phyloP scores from a whole-genome alignment of 495 filamentous ascomycete genomes.

The Saxophila tyrrhenica region DNA sequence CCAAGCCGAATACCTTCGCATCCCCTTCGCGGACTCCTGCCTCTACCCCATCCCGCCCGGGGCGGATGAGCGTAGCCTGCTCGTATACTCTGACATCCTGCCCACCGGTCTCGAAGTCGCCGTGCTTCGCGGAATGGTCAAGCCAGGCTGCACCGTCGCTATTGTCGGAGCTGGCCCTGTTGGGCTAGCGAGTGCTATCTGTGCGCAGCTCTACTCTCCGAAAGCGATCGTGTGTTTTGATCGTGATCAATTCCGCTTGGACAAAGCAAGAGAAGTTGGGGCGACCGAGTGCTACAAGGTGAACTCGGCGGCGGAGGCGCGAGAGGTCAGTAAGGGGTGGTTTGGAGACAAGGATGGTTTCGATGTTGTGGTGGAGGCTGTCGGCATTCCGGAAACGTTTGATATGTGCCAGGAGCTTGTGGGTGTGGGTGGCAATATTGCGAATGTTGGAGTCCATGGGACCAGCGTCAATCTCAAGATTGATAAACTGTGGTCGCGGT shows the following conservation, averaged over 20 bases:
- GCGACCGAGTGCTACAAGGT: constrained; percentile 27
- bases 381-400: constrained; percentile 39
- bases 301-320: constrained; percentile 26
- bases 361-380: constrained; percentile 45
- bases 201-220: constrained; percentile 37
- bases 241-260: constrained; percentile 32
- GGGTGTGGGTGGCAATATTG: constrained; percentile 38
- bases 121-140: constrained; percentile 35
- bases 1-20: constrained; percentile 41
- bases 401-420: constrained; percentile 39
- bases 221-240: constrained; percentile 37
- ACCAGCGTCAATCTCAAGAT: constrained; percentile 32
- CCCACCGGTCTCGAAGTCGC: constrained; percentile 42
- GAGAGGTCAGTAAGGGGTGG: constrained; percentile 25
- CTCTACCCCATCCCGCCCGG: constrained; percentile 31
- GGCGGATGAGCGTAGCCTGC: constrained; percentile 30
- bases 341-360: constrained; percentile 33
- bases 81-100: constrained; percentile 38
- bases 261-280: constrained; percentile 34
- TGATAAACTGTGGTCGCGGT: constrained; percentile 20
- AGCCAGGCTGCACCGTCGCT: constrained; percentile 35
- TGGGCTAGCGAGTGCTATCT: constrained; percentile 38
- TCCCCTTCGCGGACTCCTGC: constrained; percentile 35
- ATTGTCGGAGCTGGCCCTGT: constrained; percentile 44
- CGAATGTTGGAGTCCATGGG: constrained; percentile 43